Base-by-base conservation (phyloP, 208 protist genomes). In the Wallacemonas sp. region DNA sequence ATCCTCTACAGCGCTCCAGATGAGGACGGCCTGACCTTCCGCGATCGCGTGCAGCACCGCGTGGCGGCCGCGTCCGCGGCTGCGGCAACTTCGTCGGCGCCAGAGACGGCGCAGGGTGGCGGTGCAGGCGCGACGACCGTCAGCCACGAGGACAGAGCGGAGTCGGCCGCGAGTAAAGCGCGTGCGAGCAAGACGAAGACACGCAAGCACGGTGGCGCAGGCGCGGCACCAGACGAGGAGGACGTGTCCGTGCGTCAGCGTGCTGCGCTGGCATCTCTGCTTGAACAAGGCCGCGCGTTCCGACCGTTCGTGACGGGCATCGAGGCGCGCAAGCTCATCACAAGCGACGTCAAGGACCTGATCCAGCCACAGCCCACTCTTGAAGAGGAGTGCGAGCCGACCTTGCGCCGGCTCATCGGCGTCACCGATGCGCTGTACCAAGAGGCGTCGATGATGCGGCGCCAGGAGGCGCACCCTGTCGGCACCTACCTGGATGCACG, bases 1-100 rank as follows among this genome's bases (percentile, higher is more conserved):
- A 75, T 93, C 23, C 80, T 91, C 24, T 94, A 93, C 70, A 80
- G 68, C 2, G 87, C 83, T 0, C 90, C 90, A 26, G 88, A 95
- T 54, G 74, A 74, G 43, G 84, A 96, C 68, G 87, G 87, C 19
- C 75, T 92, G 55, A 81, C 78, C 36, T 61, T 81, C 1, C 57
- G 68, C 12, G 81, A 88, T 47, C 67, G 71, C 12, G 64, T 80
- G 9, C 19, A 49, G 43, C 60, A 38, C 38, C 38, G 41, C 21
- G 39, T 43, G 19, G 32, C 30, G 4, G 24, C 32, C 5, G 36
- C 17, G 27, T 52, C 47, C 4, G 24, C 29, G 44, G 54, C 36
- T 1, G 5, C 16, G 9, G 24, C 49, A n/a, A 11, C 58, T n/a
- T n/a, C n/a, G n/a, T n/a, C n/a, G n/a, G n/a, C n/a, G n/a, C n/a